Conservation (phyloP, 108 stramenopile genomes). For the Skeletonema menzelii region DNA sequence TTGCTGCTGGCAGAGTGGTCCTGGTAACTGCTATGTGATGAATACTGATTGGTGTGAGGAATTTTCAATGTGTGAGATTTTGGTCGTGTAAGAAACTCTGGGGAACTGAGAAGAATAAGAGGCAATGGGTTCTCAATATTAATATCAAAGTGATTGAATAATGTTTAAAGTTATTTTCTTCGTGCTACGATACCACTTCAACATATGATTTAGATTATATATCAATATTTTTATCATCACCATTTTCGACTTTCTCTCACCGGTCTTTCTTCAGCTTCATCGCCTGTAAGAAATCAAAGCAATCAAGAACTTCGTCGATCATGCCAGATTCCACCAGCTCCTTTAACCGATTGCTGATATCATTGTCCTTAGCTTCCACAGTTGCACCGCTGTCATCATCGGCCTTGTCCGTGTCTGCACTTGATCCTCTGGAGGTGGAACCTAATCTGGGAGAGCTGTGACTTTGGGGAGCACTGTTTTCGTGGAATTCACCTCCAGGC, state of each 20-base stretch:
- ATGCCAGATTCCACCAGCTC: slow-evolving; percentile 1
- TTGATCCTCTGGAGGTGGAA: slow-evolving; percentile 1
- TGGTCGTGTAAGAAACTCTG: not conserved
- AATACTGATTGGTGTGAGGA: slow-evolving; percentile 35
- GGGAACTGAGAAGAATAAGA: not conserved
- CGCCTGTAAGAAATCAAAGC: slow-evolving; percentile 5
- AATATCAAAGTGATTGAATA: no score
- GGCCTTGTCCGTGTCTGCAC: not conserved
- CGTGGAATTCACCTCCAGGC: not conserved
- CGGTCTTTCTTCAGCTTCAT: slow-evolving; percentile 2
- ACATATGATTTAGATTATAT: no score
- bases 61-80: slow-evolving; percentile 16
- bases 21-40: slow-evolving; percentile 22
- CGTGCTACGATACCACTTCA: no score
- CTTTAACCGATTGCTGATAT: not conserved
- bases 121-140: no score
- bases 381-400: no score
- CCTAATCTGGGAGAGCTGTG: not conserved
- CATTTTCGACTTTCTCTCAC: not conserved
- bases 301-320: slow-evolving; percentile 2
- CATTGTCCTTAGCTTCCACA: not conserved
- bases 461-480: slow-evolving; percentile 2
- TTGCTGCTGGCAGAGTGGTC: slow-evolving; percentile 29
- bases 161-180: no score
- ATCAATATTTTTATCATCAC: not conserved